These are phyloP conservation scores for Pichia insulana DNA, from an alignment of 805 yeast species.

Conservation along the genomic window DNA sequence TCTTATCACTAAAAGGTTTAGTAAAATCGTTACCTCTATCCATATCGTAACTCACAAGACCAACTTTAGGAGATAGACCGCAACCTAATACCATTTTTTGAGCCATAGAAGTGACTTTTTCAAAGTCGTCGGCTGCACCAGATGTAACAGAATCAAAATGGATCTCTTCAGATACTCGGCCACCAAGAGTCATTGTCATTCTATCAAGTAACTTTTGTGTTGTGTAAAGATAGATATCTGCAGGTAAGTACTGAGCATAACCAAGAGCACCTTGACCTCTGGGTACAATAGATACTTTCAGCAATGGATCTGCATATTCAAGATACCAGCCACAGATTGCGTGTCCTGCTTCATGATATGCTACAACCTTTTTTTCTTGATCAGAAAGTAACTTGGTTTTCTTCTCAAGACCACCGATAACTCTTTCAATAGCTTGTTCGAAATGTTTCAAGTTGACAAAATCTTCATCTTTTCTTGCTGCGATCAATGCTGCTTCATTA, in stretches of 20 bases:
- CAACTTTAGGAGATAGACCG: constrained; percentile 82
- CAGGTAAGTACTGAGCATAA: constrained; percentile 92
- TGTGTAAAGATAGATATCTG: constrained; percentile 73
- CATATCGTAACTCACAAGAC: constrained; percentile 45
- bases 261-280: constrained; percentile 93
- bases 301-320: constrained; percentile 79
- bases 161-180: constrained; percentile 84
- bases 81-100: constrained; percentile 79
- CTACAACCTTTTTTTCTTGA: constrained; percentile 77
- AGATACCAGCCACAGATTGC: constrained; percentile 94
- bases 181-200: constrained; percentile 93
- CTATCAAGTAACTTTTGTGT: constrained; percentile 71
- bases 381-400: constrained; percentile 70
- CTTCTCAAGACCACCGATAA: constrained; percentile 88
- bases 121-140: constrained; percentile 90
- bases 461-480: constrained; percentile 68
- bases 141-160: constrained; percentile 82
- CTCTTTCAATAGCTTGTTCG: constrained; percentile 90
- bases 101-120: constrained; percentile 84
- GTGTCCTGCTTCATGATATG: constrained; percentile 95
- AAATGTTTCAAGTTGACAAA: constrained; percentile 63
- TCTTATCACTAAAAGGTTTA: constrained; percentile 66
- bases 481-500: constrained; percentile 89
- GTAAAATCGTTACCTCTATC: constrained; percentile 41
- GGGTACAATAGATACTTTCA: constrained; percentile 91